Evolutionary conservation across 1,139 yeast species (phyloP), one percentile per base, ranked within the genome.

Genomic region (Hanseniaspora gamundiae): DNA sequence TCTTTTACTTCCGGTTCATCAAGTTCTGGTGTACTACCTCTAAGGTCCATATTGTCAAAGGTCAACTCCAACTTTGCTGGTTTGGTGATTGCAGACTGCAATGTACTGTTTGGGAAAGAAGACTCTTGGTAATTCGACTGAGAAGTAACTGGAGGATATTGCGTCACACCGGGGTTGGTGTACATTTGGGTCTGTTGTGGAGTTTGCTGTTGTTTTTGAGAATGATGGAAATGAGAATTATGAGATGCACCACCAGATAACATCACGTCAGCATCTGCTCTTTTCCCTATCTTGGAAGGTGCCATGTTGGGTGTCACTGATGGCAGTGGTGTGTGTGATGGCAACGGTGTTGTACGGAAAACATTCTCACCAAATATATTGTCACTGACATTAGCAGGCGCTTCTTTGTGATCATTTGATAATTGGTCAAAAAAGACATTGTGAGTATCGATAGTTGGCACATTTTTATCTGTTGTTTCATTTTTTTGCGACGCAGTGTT

Each of bases 1-100:
- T 17, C n/a, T 17, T 4, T 17, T 10, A 19, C n/a, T 17, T 8
- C 6, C 9, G 26, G 9, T 24, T 17, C 36, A 10, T 33, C 36
- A 17, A 17, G 19, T 10, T 33, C 36, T 10, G 36, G 36, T 17
- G 36, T 33, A 9, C n/a, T 33, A 13, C 21, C 36, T 19, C 36
- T 45, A 16, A 52, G 40, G 44, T 56, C 54, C 45, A 56, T 48
- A 35, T 52, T 56, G 38, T 54, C 53, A 40, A 48, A 48, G 6
- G 52, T 52, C 26, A 56, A 39, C 30, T 54, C 53, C 16, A 55
- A 41, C 24, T 44, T 45, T 13, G 39, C 48, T 33, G 33, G 8
- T 9, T 35, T n/a, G 14, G 22, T 44, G 26, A 26, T 24, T 14
- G 45, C 22, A 13, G 42, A 30, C 26, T 29, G 44, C 27, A 24